Conservation (phyloP, 805 yeast genomes). For the Alloascoidea hylecoeti region DNA sequence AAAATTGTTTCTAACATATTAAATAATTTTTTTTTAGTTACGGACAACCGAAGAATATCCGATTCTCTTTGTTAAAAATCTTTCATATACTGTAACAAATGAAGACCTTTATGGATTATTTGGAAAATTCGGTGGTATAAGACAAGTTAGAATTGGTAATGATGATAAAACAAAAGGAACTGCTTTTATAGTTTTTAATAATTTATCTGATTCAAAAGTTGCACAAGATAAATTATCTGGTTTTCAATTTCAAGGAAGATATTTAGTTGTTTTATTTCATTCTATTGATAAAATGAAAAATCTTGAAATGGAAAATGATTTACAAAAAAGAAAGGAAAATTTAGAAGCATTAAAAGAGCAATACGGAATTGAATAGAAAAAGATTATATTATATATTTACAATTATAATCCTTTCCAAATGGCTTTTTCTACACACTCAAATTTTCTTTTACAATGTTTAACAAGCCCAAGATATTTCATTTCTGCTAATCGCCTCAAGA, state of each 20-base stretch:
- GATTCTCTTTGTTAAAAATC: conserved; percentile 38
- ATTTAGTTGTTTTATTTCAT: conserved; percentile 35
- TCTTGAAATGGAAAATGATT: conserved; percentile 13
- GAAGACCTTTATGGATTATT: conserved; percentile 35
- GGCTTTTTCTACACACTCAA: conserved; percentile 55
- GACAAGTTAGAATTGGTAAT: conserved; percentile 35
- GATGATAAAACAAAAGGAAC: conserved; percentile 30
- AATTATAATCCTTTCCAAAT: conserved; percentile 53
- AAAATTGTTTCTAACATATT: background rate
- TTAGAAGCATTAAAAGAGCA: conserved; percentile 15
- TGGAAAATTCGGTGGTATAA: conserved; percentile 39
- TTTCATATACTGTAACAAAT: conserved; percentile 34
- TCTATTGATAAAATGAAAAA: conserved; percentile 24
- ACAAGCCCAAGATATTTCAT: conserved; percentile 56
- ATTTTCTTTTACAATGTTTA: conserved; percentile 41
- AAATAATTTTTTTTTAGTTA: conserved; percentile 25
- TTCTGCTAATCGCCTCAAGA: conserved; percentile 61
- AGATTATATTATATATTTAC: too few species aligned
- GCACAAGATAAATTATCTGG: conserved; percentile 48
- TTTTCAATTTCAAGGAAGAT: conserved; percentile 42
- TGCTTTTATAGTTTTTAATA: conserved; percentile 39
- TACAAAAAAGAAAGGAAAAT: conserved; percentile 13
- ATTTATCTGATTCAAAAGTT: conserved; percentile 27
- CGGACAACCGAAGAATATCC: conserved; percentile 12
- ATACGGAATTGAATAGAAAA: conserved; percentile 10